These are phyloP conservation scores for Penicillium decumbens DNA, from an alignment of 2,329 filamentous ascomycete species.

Conservation along the genomic window DNA sequence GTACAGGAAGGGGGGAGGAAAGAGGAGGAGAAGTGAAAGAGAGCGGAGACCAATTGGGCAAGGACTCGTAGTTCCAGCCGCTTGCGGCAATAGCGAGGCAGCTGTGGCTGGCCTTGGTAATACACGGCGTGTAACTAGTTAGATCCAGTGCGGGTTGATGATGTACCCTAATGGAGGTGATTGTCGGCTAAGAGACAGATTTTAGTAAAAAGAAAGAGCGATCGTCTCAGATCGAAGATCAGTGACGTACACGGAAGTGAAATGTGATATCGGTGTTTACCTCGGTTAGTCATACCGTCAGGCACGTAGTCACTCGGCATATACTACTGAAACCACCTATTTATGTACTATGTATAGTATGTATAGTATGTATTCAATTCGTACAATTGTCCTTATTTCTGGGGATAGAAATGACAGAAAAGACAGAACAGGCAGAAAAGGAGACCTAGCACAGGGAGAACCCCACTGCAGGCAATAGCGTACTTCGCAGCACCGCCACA, in stretches of 20 bases:
- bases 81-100: slow-evolving; percentile 24
- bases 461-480: neutral
- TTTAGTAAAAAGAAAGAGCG: slow-evolving; percentile 4
- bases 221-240: slow-evolving; percentile 24
- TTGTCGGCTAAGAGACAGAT: neutral
- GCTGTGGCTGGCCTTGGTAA: slow-evolving; percentile 17
- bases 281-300: too few species aligned
- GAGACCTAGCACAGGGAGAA: neutral
- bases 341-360: too few species aligned
- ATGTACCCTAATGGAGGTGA: neutral
- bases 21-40: slow-evolving; percentile 6
- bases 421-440: neutral
- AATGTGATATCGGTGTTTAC: neutral
- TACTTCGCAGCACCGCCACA: neutral
- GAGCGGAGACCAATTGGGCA: slow-evolving; percentile 9
- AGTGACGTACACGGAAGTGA: slow-evolving; percentile 17
- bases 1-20: neutral
- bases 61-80: slow-evolving; percentile 17
- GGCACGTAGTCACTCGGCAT: too few species aligned
- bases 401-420: too few species aligned
- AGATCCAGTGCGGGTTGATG: neutral
- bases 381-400: neutral
- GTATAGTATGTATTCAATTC: neutral
- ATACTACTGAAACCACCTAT: too few species aligned
- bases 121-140: neutral